Evolutionary conservation across 805 yeast species (phyloP).

Genomic region (Candida quercuum): DNA sequence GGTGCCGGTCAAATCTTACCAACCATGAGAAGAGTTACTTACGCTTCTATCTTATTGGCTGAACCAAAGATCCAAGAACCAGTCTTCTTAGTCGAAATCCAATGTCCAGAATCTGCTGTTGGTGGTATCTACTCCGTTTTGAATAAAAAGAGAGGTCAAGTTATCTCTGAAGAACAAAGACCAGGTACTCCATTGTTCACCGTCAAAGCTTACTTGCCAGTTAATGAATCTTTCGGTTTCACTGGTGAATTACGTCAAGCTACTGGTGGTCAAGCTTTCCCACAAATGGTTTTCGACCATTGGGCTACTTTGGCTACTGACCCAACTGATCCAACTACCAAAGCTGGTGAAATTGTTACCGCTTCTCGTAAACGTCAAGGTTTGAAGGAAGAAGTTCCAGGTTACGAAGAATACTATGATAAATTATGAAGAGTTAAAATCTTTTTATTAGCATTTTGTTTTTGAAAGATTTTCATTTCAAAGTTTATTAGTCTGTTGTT

Average conservation of each 20-base stretch:
- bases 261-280: slow-evolving; percentile 99
- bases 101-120: slow-evolving; percentile 98
- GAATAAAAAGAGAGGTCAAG: slow-evolving; percentile 99
- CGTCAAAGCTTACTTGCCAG: slow-evolving; percentile 99
- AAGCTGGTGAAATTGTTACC: slow-evolving; percentile 59
- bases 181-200: slow-evolving; percentile 99
- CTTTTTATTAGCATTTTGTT: background rate
- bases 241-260: slow-evolving; percentile 99
- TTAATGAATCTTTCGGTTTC: slow-evolving; percentile 99
- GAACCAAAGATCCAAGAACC: slow-evolving; percentile 99
- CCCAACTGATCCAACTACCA: slow-evolving; percentile 80
- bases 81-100: slow-evolving; percentile 97
- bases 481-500: slow-evolving; percentile 2
- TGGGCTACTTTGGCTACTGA: slow-evolving; percentile 91
- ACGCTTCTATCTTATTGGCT: slow-evolving; percentile 97
- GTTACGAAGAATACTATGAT: slow-evolving; percentile 98
- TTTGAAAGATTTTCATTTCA: slow-evolving; percentile 1
- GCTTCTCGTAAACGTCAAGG: slow-evolving; percentile 93
- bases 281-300: slow-evolving; percentile 99
- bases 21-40: slow-evolving; percentile 99
- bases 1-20: slow-evolving; percentile 99
- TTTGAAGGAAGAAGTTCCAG: slow-evolving; percentile 95
- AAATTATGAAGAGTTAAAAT: slow-evolving; percentile 48
- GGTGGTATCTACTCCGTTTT: slow-evolving; percentile 99
- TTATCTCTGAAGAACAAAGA: slow-evolving; percentile 98